These are phyloP conservation scores for Aurantiochytrium sp. DNA, from an alignment of 108 stramenopile species.

Conservation along the genomic window DNA sequence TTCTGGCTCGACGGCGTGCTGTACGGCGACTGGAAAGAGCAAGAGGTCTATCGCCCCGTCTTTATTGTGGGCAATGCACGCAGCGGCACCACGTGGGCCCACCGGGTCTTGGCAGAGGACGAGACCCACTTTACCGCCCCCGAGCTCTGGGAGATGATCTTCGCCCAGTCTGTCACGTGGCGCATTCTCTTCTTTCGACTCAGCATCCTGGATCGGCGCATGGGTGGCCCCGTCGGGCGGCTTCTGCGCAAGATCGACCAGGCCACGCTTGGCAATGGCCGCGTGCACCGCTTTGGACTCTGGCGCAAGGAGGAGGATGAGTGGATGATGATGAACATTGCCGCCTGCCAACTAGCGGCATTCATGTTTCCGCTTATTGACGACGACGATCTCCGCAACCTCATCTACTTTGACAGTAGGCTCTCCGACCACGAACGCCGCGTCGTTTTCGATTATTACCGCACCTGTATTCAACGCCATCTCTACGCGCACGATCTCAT, in stretches of 20 bases:
- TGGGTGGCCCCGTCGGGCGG: neutral
- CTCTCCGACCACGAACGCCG: neutral
- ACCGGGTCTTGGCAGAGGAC: conserved; percentile 16
- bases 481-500: conserved; percentile 6
- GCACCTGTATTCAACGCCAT: conserved; percentile 1
- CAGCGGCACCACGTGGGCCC: conserved; percentile 25
- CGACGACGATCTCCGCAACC: neutral
- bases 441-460: conserved; percentile 10
- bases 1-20: conserved; percentile 23
- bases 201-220: neutral
- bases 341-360: neutral
- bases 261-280: neutral
- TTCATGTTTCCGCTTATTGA: conserved; percentile 22
- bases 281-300: conserved; percentile 7
- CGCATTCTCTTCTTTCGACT: neutral
- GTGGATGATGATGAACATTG: conserved; percentile 28
- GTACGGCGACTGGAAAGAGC: conserved; percentile 1
- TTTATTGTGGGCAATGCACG: conserved; percentile 26
- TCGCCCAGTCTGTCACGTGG: conserved; percentile 25
- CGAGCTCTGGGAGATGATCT: conserved; percentile 21
- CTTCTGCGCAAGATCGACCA: neutral
- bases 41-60: neutral
- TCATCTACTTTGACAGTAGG: neutral
- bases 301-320: conserved; percentile 23
- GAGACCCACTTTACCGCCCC: conserved; percentile 14